These are phyloP conservation scores for Chernovozyma aurita DNA, from an alignment of 1,139 yeast genomes.

Conservation along the genomic window DNA sequence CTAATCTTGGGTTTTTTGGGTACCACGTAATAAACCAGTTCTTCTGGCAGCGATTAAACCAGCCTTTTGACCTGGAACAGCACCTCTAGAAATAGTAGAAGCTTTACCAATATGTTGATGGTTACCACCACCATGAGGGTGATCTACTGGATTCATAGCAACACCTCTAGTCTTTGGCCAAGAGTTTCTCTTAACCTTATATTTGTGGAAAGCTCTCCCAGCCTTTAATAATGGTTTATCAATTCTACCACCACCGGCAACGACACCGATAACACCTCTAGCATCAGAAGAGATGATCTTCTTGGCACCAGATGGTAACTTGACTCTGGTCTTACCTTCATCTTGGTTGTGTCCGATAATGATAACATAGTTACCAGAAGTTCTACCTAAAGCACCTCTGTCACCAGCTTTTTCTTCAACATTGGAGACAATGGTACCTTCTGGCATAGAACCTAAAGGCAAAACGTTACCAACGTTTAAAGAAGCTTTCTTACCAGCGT, in stretches of 20 bases:
- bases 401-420: too few species aligned
- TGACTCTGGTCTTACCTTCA: conserved; percentile 98
- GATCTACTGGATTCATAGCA: conserved; percentile 97
- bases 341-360: too few species aligned
- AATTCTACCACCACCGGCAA: conserved; percentile 99
- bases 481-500: conserved; percentile 99
- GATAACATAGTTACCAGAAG: too few species aligned
- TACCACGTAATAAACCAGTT: conserved; percentile 98
- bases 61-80: conserved; percentile 98
- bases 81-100: conserved; percentile 94
- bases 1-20: conserved; percentile 78
- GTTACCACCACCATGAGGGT: conserved; percentile 99
- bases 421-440: too few species aligned
- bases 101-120: conserved; percentile 99
- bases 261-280: conserved; percentile 99
- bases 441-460: too few species aligned
- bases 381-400: too few species aligned
- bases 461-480: conserved; percentile 97
- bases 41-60: conserved; percentile 99
- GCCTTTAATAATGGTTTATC: conserved; percentile 99
- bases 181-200: conserved; percentile 93
- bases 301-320: conserved; percentile 99
- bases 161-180: conserved; percentile 99
- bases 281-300: conserved; percentile 92
- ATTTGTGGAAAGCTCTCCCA: conserved; percentile 99